A percentile compares a stretch with the other conserved stretches of the same genome.
Conservation (phyloP, 2,329 filamentous ascomycete genomes). For the Penicillium sp. region DNA sequence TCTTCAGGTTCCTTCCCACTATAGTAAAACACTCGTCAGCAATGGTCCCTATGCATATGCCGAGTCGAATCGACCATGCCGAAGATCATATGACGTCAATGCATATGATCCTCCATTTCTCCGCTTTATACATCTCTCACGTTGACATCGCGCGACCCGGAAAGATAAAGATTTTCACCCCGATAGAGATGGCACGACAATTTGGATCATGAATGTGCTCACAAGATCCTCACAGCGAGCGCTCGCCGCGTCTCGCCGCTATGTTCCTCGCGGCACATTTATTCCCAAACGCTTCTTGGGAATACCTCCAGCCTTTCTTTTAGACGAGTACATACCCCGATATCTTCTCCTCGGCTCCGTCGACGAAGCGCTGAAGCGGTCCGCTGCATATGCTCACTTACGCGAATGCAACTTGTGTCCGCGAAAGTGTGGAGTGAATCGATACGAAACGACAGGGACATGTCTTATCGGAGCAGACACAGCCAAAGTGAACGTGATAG, state of each 20-base stretch:
- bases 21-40: neutral
- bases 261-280: conserved; percentile 1
- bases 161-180: neutral
- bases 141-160: neutral
- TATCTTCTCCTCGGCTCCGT: conserved; percentile 67
- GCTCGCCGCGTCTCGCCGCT: neutral
- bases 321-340: conserved; percentile 71
- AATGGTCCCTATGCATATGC: neutral
- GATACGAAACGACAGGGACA: conserved; percentile 73
- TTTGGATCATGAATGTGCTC: conserved; percentile 8
- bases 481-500: conserved; percentile 79
- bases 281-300: conserved; percentile 40
- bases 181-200: conserved; percentile 6
- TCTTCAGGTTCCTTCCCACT: neutral
- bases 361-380: conserved; percentile 71
- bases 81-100: conserved; percentile 10
- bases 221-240: conserved; percentile 1
- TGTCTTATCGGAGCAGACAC: conserved; percentile 72
- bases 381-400: conserved; percentile 70
- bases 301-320: conserved; percentile 64
- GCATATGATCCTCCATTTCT: neutral
- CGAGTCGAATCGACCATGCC: neutral
- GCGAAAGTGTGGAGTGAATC: conserved; percentile 72
- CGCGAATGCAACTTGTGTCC: conserved; percentile 79
- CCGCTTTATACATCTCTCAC: neutral